Evolutionary conservation across 1,284 basidiomycete species (phyloP), one percentile per base, ranked within the genome.

Genomic region (Inonotus hispidus): DNA sequence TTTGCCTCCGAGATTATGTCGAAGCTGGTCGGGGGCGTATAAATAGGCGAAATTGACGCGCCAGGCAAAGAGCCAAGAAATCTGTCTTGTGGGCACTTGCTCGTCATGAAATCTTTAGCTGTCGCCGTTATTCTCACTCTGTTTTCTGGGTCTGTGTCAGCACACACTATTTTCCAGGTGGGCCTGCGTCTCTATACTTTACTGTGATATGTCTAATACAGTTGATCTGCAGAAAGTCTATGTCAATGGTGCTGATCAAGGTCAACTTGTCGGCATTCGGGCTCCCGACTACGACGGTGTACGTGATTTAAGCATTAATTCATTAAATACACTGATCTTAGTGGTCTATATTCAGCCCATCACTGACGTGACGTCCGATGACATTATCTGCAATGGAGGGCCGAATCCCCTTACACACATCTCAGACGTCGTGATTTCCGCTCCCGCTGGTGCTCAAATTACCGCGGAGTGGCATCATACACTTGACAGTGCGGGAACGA

Each of bases 311-410:
- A 56, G 13, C 57, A 29, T 32, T n/a, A 39, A n/a, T n/a, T 11
- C n/a, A 37, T 52, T 19, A 3, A n/a, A 35, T 25, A 10, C 29
- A 3, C 45, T 13, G 21, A 14, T 37, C 25, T 39, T 16, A 10
- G 32, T 35, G 37, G 41, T 53, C 8, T n/a, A 52, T 43, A 29
- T 54, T 7, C 19, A 62, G 60, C 61, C 60, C 37, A 66, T 66
- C 46, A 66, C 65, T 2, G 65, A 67, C 39, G 66, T 67, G 11
- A 65, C 65, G 1, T 63, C 63, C 35, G 58, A 62, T 35, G 63
- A 64, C 35, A 53, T 67, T 58, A 67, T 66, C 53, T 67, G 66
- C 64, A 67, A 67, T 41, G 66, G 66, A 23, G 64, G 64, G 32
- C 65, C 63, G 43, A 65, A 67, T 56, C 60, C 66, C 6, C 62